These are phyloP conservation scores for Sclerotinia borealis DNA, from an alignment of 2,329 filamentous ascomycete genomes.

Conservation along the genomic window DNA sequence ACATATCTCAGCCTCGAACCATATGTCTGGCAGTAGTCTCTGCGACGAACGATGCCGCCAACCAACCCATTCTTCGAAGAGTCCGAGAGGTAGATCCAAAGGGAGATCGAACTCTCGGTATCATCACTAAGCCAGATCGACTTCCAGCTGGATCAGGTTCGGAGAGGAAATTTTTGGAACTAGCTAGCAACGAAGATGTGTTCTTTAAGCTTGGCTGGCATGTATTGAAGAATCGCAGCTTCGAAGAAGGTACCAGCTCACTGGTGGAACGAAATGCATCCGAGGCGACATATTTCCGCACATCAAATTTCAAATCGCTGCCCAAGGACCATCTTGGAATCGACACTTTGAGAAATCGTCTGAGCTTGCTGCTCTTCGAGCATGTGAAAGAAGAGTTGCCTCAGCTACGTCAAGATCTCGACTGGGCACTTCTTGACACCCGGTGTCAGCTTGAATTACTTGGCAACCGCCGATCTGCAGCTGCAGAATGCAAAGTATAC, in stretches of 20 bases:
- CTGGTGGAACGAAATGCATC: not conserved
- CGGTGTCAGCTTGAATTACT: constrained; percentile 3
- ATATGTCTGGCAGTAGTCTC: not conserved
- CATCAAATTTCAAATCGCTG: not conserved
- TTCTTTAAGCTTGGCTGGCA: constrained; percentile 47
- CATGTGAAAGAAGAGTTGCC: constrained; percentile 14
- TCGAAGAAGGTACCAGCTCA: not conserved
- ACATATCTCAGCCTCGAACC: constrained; percentile 1
- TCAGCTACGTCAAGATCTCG: constrained; percentile 23
- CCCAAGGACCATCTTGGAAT: not conserved
- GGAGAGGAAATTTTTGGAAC: constrained; percentile 35
- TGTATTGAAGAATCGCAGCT: constrained; percentile 42
- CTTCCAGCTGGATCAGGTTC: constrained; percentile 32
- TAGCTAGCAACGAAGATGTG: constrained; percentile 42
- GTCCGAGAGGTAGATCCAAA: not conserved
- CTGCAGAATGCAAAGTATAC: constrained; percentile 6
- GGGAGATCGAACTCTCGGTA: constrained; percentile 4
- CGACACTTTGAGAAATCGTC: not conserved
- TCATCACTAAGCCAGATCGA: constrained; percentile 54
- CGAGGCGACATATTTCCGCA: not conserved
- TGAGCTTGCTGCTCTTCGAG: not conserved
- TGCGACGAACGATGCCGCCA: constrained; percentile 3
- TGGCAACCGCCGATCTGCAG: constrained; percentile 9
- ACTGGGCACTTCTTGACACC: constrained; percentile 15
- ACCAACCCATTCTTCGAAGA: constrained; percentile 1